phyloP scores from a whole-genome alignment of 2,329 filamentous ascomycete species.

The Phaeophleospora eucalypticola region DNA sequence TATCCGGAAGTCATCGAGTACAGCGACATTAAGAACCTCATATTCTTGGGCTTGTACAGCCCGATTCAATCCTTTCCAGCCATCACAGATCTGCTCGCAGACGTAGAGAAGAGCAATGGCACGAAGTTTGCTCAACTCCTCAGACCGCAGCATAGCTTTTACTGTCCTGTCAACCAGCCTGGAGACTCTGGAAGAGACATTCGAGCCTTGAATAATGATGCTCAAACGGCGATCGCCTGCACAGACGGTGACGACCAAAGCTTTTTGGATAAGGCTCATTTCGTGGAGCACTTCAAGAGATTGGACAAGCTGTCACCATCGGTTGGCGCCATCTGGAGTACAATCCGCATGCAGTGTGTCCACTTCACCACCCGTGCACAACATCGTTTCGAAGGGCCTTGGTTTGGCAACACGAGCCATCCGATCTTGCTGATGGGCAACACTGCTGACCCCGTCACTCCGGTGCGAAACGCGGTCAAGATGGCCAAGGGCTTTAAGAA shows the following conservation, averaged over 20 bases:
- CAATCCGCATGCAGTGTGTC: slow-evolving; percentile 36
- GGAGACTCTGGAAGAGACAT: background rate
- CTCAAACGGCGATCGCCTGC: slow-evolving; percentile 36
- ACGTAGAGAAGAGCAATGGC: slow-evolving; percentile 33
- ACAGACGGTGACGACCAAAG: slow-evolving; percentile 38
- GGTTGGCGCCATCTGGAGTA: slow-evolving; percentile 38
- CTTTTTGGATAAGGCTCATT: slow-evolving; percentile 21
- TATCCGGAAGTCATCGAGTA: slow-evolving; percentile 38
- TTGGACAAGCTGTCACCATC: slow-evolving; percentile 34
- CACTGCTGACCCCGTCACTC: slow-evolving; percentile 33
- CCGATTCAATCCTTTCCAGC: slow-evolving; percentile 34
- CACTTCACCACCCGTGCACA: slow-evolving; percentile 36
- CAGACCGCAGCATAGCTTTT: slow-evolving; percentile 12
- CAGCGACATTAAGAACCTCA: slow-evolving; percentile 35
- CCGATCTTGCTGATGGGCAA: slow-evolving; percentile 31
- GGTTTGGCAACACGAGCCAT: slow-evolving; percentile 27
- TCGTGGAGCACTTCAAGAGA: slow-evolving; percentile 34
- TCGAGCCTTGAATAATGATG: slow-evolving; percentile 3
- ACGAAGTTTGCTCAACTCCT: slow-evolving; percentile 28
- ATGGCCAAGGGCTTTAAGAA: slow-evolving; percentile 32
- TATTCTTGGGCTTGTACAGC: slow-evolving; percentile 37
- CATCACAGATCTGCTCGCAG: slow-evolving; percentile 34
- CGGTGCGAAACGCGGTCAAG: slow-evolving; percentile 24
- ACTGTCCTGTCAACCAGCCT: slow-evolving; percentile 2
- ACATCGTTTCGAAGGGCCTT: slow-evolving; percentile 32